Base-by-base conservation (phyloP, 768 basidiomycete species). In the Fistulinella prunicolor region DNA sequence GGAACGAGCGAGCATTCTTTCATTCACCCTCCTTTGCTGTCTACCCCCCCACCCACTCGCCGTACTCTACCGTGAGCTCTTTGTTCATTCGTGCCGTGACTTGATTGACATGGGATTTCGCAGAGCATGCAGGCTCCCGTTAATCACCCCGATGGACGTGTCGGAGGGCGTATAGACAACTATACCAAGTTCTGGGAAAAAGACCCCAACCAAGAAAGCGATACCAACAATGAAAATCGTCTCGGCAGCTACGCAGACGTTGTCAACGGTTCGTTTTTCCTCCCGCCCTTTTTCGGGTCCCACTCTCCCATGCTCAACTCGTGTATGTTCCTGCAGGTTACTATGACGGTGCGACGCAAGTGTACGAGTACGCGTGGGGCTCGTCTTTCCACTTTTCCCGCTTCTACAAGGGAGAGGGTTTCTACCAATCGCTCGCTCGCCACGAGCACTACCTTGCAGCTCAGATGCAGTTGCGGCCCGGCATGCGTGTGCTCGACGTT, bases 381-480 rank as follows among this genome's bases (percentile, higher is more conserved):
- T 76, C 83, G 46, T 92, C 86, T 6, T 96, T 96, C 82, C 94
- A 97, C 71, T 96, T 96, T 69, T 95, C 89, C 47, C 91, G 95
- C 28, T 98, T 95, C 77, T 93, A 88, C 81, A 87, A 86, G 70
- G 95, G 94, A 54, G 87, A 92, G 65, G 79, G 77, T 1, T 87
- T 87, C 66, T 66, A 75, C 20, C 81, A 83, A 17, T 82, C 85
- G 6, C 70, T 67, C 14, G 94, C 95, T 22, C 86, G 96, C 35
- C 95, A 98, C 61, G 95, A 99, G 72, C 95, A 99, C 73, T 98
- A 94, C 73, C 89, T 99, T 55, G 85, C 94, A 5, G 74, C 86
- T 9, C 80, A 90, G 62, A 93, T 97, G 86, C 66, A 70, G 39
- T 73, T 99, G 51, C 81, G 81, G 43, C 82, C 93, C 0, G 91